phyloP scores from a whole-genome alignment of 2,329 filamentous ascomycete genomes.

The Metarhizium album region DNA sequence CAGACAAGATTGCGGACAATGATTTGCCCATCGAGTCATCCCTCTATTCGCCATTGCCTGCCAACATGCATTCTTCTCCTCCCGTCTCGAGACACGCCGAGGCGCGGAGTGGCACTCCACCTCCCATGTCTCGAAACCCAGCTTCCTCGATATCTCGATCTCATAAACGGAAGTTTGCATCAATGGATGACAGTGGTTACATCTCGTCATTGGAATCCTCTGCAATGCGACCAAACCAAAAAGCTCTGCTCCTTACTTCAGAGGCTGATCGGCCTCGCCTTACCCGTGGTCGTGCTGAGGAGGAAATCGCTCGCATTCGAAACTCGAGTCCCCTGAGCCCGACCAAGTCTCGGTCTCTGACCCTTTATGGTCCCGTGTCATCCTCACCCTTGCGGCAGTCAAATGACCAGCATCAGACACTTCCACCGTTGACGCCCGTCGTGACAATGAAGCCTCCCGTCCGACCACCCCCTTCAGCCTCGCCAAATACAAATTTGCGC shows the following conservation, averaged over 20 bases:
- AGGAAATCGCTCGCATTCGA: conserved; percentile 87
- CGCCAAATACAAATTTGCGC: conserved; percentile 83
- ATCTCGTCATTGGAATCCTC: conserved; percentile 95
- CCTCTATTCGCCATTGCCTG: conserved; percentile 59
- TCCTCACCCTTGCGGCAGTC: conserved; percentile 57
- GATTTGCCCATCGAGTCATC: conserved; percentile 34
- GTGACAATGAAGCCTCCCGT: conserved; percentile 63
- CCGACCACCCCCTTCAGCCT: conserved; percentile 59
- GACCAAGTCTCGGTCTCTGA: conserved; percentile 52
- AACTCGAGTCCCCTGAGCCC: conserved; percentile 92
- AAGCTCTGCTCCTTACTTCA: conserved; percentile 57
- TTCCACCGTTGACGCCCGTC: conserved; percentile 71
- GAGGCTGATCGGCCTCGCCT: conserved; percentile 71
- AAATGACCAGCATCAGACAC: conserved; percentile 45
- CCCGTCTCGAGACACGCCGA: conserved; percentile 55
- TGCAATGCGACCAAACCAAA: conserved; percentile 59
- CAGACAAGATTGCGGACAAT: conserved; percentile 31
- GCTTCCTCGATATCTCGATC: conserved; percentile 55
- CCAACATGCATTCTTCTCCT: conserved; percentile 79
- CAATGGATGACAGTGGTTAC: conserved; percentile 88
- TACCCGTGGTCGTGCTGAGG: conserved; percentile 85
- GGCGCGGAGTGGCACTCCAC: conserved; percentile 62
- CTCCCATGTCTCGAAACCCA: conserved; percentile 51
- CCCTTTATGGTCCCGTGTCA: conserved; percentile 42
- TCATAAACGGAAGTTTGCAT: conserved; percentile 66